A percentile compares a stretch with the other conserved stretches of the same genome.
Conservation (phyloP, 78 protist genomes). For the Diacronema lutheri region DNA sequence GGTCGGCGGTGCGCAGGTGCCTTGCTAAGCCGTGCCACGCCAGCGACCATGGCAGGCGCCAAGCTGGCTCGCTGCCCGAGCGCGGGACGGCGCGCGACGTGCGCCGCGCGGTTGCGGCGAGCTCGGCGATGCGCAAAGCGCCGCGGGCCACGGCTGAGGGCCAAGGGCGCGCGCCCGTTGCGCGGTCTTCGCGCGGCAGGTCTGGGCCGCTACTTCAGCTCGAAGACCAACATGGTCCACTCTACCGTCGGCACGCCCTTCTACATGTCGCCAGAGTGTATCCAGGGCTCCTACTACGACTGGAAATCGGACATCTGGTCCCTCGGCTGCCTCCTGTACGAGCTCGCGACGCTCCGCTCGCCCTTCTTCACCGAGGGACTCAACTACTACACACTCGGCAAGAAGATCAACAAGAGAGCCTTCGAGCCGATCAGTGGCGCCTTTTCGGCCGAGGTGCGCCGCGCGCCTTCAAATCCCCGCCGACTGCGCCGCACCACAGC, state of each 20-base stretch:
- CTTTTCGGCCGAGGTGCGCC: neutral
- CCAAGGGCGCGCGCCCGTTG: too few relatives aligned
- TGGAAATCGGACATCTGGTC: constrained; percentile 38
- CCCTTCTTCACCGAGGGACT: constrained; percentile 6
- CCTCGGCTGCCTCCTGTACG: constrained; percentile 43
- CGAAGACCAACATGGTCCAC: constrained; percentile 10
- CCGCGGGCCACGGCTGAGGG: too few relatives aligned
- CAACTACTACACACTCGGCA: constrained; percentile 15
- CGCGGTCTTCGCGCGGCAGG: too few relatives aligned
- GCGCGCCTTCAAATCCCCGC: too few relatives aligned
- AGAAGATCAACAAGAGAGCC: neutral
- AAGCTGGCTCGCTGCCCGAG: too few relatives aligned
- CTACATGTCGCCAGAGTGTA: constrained; percentile 34
- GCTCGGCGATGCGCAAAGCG: too few relatives aligned
- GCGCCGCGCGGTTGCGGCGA: too few relatives aligned
- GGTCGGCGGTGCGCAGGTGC: too few relatives aligned
- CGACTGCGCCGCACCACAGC: too few relatives aligned
- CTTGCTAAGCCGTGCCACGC: too few relatives aligned
- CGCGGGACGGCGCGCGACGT: too few relatives aligned
- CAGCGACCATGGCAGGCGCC: too few relatives aligned
- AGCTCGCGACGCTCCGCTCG: constrained; percentile 33
- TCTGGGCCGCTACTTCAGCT: constrained; percentile 31
- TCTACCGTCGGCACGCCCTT: constrained; percentile 28
- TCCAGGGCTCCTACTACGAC: constrained; percentile 20
- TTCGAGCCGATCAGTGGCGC: neutral